Evolutionary conservation across 2,329 filamentous ascomycete species (phyloP).

Genomic region (Colletotrichum sidae): DNA sequence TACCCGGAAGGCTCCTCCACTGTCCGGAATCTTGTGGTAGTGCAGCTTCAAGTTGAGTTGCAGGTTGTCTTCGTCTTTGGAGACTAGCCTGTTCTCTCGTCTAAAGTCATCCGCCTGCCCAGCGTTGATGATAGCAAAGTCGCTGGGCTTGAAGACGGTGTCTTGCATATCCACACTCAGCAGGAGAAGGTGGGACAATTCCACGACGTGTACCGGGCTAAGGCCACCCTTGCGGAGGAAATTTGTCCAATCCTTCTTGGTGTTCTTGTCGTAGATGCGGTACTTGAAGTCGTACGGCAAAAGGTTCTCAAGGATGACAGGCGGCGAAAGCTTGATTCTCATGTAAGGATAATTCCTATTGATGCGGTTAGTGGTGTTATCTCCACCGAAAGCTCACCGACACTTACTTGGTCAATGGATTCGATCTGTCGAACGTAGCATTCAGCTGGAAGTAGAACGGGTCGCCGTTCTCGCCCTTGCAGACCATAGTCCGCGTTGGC

Average conservation of each 20-base stretch:
- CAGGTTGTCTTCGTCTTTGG: slow-evolving; percentile 87
- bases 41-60: slow-evolving; percentile 86
- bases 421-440: slow-evolving; percentile 83
- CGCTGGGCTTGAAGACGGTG: slow-evolving; percentile 91
- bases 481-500: slow-evolving; percentile 88
- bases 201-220: slow-evolving; percentile 96
- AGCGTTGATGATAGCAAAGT: slow-evolving; percentile 97
- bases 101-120: slow-evolving; percentile 89
- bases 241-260: slow-evolving; percentile 98
- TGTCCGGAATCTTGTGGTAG: slow-evolving; percentile 90
- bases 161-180: slow-evolving; percentile 98
- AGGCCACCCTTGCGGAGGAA: slow-evolving; percentile 96
- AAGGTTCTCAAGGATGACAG: slow-evolving; percentile 93
- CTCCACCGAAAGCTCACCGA: no score
- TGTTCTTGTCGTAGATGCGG: slow-evolving; percentile 98
- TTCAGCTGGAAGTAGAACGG: slow-evolving; percentile 98
- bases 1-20: slow-evolving; percentile 95
- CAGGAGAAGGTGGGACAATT: slow-evolving; percentile 91
- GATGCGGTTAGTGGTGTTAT: slow-evolving; percentile 45
- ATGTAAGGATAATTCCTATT: slow-evolving; percentile 89
- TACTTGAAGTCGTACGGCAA: slow-evolving; percentile 99
- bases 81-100: slow-evolving; percentile 80
- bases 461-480: slow-evolving; percentile 86
- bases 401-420: slow-evolving; percentile 79
- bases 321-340: slow-evolving; percentile 90